Conservation (phyloP, 2,329 filamentous ascomycete species). For the Aphanocladium album region DNA sequence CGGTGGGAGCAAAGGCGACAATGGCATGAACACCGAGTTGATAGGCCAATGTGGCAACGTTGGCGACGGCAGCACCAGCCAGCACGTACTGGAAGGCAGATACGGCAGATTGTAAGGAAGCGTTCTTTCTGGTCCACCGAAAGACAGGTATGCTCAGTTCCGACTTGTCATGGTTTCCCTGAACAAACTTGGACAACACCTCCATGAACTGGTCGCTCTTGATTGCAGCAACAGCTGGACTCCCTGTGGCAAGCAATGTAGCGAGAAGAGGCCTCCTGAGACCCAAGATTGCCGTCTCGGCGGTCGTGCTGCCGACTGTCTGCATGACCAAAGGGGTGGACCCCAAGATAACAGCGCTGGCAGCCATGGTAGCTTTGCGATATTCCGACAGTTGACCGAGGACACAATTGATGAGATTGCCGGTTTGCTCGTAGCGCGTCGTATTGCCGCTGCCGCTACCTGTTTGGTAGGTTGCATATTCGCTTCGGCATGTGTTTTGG, state of each 20-base stretch:
- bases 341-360: slow-evolving; percentile 20
- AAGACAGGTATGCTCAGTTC: not conserved
- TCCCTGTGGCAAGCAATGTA: slow-evolving; percentile 13
- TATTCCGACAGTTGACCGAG: slow-evolving; percentile 18
- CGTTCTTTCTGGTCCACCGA: not conserved
- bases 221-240: not conserved
- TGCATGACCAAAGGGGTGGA: slow-evolving; percentile 18
- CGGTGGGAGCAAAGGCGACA: slow-evolving; percentile 20
- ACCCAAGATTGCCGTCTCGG: slow-evolving; percentile 19
- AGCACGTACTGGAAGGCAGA: slow-evolving; percentile 19
- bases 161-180: not conserved
- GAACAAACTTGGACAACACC: not conserved
- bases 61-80: slow-evolving; percentile 20
- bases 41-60: slow-evolving; percentile 22
- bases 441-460: not conserved
- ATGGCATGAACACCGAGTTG: slow-evolving; percentile 23
- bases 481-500: not conserved
- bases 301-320: slow-evolving; percentile 16
- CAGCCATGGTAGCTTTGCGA: slow-evolving; percentile 21
- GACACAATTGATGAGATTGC: slow-evolving; percentile 18
- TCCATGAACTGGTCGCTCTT: slow-evolving; percentile 1
- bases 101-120: not conserved
- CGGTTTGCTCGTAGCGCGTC: not conserved
- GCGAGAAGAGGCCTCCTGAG: slow-evolving; percentile 18
- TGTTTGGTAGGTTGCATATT: not conserved